These are phyloP conservation scores for Parathielavia hyrcaniae DNA, from an alignment of 495 filamentous ascomycete genomes.

Conservation along the genomic window DNA sequence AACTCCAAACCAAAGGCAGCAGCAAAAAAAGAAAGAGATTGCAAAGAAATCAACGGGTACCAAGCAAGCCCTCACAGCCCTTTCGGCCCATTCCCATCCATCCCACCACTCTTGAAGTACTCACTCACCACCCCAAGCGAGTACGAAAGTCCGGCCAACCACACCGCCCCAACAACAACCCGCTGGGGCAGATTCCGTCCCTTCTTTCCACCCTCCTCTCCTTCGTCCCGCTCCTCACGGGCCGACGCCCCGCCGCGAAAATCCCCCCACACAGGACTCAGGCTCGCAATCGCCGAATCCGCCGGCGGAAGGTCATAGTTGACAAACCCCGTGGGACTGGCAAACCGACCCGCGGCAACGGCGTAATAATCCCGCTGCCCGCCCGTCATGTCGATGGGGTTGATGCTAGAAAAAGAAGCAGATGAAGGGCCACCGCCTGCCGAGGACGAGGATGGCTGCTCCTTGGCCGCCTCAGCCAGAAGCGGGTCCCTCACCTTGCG, in stretches of 20 bases:
- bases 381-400: slow-evolving; percentile 55
- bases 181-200: slow-evolving; percentile 42
- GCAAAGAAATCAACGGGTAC: too few species aligned
- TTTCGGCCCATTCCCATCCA: slow-evolving; percentile 48
- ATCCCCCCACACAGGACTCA: too few species aligned
- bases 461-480: slow-evolving; percentile 4
- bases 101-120: slow-evolving; percentile 56
- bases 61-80: slow-evolving; percentile 44
- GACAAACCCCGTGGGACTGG: slow-evolving; percentile 52
- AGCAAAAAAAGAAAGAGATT: neutral
- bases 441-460: neutral
- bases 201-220: slow-evolving; percentile 28
- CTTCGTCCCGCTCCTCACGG: slow-evolving; percentile 6
- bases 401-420: slow-evolving; percentile 15
- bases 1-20: neutral
- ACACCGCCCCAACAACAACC: slow-evolving; percentile 51
- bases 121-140: slow-evolving; percentile 62
- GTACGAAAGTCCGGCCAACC: slow-evolving; percentile 59
- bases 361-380: slow-evolving; percentile 26
- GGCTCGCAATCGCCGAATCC: neutral
- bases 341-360: slow-evolving; percentile 45
- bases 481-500: slow-evolving; percentile 47
- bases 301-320: slow-evolving; percentile 45
- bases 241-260: neutral
- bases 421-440: too few species aligned